These are phyloP conservation scores for Epichloe hybrida DNA, from an alignment of 2,329 filamentous ascomycete genomes.

Conservation along the genomic window DNA sequence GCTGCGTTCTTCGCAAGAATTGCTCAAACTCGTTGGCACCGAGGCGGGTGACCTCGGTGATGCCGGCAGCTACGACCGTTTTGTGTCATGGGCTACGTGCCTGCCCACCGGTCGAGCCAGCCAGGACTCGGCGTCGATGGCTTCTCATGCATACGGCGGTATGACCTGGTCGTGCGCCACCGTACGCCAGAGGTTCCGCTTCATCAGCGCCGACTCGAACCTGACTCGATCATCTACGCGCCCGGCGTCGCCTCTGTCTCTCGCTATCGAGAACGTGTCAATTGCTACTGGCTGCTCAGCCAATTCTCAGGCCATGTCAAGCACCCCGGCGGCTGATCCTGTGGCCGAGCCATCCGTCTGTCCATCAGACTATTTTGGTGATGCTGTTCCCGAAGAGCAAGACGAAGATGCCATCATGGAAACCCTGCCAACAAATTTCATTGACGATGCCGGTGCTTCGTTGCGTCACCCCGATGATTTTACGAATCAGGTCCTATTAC, in stretches of 20 bases:
- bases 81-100: slow-evolving; percentile 56
- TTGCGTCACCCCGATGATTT: slow-evolving; percentile 27
- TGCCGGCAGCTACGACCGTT: slow-evolving; percentile 40
- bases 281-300: slow-evolving; percentile 4
- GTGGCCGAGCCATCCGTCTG: slow-evolving; percentile 7
- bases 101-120: slow-evolving; percentile 38
- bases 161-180: slow-evolving; percentile 60
- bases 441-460: slow-evolving; percentile 10
- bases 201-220: slow-evolving; percentile 45
- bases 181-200: slow-evolving; percentile 51
- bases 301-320: slow-evolving; percentile 20
- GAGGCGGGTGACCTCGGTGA: slow-evolving; percentile 29
- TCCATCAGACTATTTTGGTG: slow-evolving; percentile 30
- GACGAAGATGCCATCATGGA: slow-evolving; percentile 4
- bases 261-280: slow-evolving; percentile 22
- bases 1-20: slow-evolving; percentile 40
- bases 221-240: slow-evolving; percentile 15
- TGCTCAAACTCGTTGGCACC: slow-evolving; percentile 43
- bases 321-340: slow-evolving; percentile 19
- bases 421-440: background rate
- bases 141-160: slow-evolving; percentile 47
- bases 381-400: slow-evolving; percentile 9
- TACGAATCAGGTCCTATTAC: slow-evolving; percentile 26
- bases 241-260: slow-evolving; percentile 25
- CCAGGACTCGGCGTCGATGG: slow-evolving; percentile 33